Conservation (phyloP, 345 rosid genomes). For the Rhizophora mangle region DNA sequence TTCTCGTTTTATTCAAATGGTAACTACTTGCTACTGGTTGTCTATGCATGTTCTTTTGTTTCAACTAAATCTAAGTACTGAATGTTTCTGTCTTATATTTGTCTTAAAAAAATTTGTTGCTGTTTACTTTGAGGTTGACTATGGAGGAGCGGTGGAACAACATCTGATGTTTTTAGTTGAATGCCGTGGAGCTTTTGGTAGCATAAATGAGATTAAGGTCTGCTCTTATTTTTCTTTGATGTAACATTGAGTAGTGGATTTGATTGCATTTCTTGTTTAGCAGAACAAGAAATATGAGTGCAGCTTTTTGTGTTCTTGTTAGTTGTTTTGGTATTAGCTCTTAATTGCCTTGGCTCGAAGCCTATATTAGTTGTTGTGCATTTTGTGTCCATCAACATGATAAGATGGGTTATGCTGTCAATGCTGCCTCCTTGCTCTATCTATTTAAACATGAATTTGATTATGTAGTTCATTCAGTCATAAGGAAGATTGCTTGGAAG, state of each 20-base stretch:
- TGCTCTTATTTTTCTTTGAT: constrained; percentile 13
- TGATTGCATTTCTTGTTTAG: neutral
- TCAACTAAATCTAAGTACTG: neutral
- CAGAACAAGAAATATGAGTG: neutral
- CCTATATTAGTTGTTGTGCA: neutral
- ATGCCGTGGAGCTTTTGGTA: constrained; percentile 74
- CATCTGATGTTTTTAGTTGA: constrained; percentile 76
- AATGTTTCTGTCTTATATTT: constrained; percentile 1
- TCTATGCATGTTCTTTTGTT: neutral
- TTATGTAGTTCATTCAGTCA: no score
- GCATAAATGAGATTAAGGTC: constrained; percentile 71
- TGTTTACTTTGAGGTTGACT: constrained; percentile 62
- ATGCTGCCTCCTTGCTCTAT: neutral
- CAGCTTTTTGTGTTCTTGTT: no score
- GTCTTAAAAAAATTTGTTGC: constrained; percentile 21
- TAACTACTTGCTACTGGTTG: constrained; percentile 28
- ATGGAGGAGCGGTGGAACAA: constrained; percentile 56
- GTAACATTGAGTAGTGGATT: neutral
- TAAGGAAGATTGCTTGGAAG: no score
- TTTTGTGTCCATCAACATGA: neutral
- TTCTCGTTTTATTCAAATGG: constrained; percentile 73
- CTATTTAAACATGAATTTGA: neutral
- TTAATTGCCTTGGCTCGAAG: neutral
- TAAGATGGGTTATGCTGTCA: neutral
- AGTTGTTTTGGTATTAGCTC: no score